phyloP scores from a whole-genome alignment of 23 red algal genomes.

The Porphyridium purpureum region DNA sequence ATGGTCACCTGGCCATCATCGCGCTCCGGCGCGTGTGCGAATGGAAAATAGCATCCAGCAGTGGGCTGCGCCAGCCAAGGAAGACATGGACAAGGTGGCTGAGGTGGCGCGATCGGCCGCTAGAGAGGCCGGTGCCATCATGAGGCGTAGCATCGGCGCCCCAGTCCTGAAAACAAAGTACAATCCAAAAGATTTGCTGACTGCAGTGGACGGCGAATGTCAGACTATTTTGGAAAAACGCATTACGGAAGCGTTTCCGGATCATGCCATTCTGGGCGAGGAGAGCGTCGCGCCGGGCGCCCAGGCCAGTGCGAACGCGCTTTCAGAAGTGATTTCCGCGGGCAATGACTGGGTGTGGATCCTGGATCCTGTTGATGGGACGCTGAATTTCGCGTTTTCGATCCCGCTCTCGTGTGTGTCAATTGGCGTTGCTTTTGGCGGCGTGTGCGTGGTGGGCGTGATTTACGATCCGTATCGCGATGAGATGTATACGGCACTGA shows the following conservation, averaged over 20 bases:
- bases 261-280: neutral
- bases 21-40: too few species aligned
- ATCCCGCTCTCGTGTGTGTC: slow-evolving; percentile 14
- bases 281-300: neutral
- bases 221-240: neutral
- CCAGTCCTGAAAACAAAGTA: neutral
- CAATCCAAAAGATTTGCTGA: neutral
- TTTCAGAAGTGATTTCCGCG: neutral
- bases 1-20: too few species aligned
- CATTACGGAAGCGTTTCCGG: neutral
- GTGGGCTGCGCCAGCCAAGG: too few species aligned
- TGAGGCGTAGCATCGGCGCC: neutral
- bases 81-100: too few species aligned
- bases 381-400: slow-evolving; percentile 20
- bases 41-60: too few species aligned
- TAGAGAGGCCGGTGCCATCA: neutral
- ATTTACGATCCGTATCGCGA: slow-evolving; percentile 15
- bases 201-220: neutral
- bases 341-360: slow-evolving; percentile 2
- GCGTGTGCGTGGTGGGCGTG: slow-evolving; percentile 6
- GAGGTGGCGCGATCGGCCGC: neutral
- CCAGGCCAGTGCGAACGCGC: neutral
- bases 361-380: slow-evolving; percentile 36
- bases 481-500: slow-evolving; percentile 18
- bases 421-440: slow-evolving; percentile 4